Evolutionary conservation across 106 monocot genomes (phyloP).

Genomic region (Phalaenopsis equestris): DNA sequence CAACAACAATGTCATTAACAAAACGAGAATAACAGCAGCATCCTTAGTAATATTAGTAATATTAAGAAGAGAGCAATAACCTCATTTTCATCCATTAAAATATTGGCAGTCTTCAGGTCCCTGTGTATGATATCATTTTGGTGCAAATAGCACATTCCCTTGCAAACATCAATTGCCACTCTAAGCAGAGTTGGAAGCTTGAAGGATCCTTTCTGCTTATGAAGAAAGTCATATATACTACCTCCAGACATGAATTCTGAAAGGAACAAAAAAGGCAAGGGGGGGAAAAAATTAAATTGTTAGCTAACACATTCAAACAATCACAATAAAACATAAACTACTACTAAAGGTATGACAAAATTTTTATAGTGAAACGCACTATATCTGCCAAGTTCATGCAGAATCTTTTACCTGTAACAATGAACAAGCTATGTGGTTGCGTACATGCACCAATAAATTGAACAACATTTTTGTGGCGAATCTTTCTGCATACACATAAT

Average conservation of each 20-base stretch:
- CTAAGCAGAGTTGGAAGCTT: slow-evolving; percentile 70
- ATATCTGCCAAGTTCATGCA: slow-evolving; percentile 2
- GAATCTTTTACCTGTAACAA: slow-evolving; percentile 70
- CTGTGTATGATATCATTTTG: slow-evolving; percentile 93
- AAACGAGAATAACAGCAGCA: neutral
- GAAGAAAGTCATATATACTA: slow-evolving; percentile 87
- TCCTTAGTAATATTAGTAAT: neutral
- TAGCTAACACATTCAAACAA: slow-evolving; percentile 5
- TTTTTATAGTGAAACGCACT: neutral
- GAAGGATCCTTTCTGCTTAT: slow-evolving; percentile 69
- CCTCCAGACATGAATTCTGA: slow-evolving; percentile 94
- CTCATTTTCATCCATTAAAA: slow-evolving; percentile 98
- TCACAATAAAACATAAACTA: neutral
- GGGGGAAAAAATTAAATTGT: neutral
- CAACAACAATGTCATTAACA: neutral
- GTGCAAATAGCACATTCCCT: slow-evolving; percentile 96
- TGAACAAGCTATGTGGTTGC: slow-evolving; percentile 72
- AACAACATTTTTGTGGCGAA: slow-evolving; percentile 94
- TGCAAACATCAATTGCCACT: slow-evolving; percentile 86
- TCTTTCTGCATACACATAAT: slow-evolving; percentile 49
- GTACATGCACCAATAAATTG: slow-evolving; percentile 98
- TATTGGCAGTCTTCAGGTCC: slow-evolving; percentile 88
- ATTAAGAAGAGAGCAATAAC: slow-evolving; percentile 5
- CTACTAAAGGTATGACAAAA: neutral
- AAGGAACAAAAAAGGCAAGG: slow-evolving; percentile 5